Base-by-base conservation (phyloP, 2,329 filamentous ascomycete species). In the Furcasterigmium furcatum region DNA sequence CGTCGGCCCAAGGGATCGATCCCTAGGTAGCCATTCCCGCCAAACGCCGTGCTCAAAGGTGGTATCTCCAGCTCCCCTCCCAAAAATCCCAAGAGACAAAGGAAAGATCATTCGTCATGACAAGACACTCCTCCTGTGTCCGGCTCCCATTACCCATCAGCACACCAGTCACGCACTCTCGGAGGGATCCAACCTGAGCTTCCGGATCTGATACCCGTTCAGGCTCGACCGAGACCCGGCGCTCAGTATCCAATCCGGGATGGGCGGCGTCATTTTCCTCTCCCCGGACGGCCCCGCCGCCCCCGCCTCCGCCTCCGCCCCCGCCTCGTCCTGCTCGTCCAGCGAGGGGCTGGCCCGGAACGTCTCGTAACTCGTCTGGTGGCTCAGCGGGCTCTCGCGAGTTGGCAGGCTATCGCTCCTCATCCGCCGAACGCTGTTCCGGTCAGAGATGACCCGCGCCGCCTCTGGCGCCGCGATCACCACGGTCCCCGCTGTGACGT, bases 401-500 rank as follows among this genome's bases (percentile, higher is more conserved):
- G 66, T 64, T 0, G 75, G 71, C 16, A 79, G 56, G 57, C 77
- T 82, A 38, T 73, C 76, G 53, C 78, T 82, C 16, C 79, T 74
- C 62, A 80, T 74, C 30, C 78, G 71, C 38, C 73, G 68, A 39
- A 77, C 68, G 56, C 75, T 78, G 16, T 68, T 60, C 22, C 69
- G 71, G 44, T 80, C 74, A 9, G 74, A 70, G 36, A 90, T 79
- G 16, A 85, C 67, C 52, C 84, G 79, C 4, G 82, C 86, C 4
- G 82, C 83, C 34, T 83, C 77, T 1, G 86, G 86, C 3, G 86
- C 83, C 0, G 86, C 87, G 10, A 82, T 71, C 41, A 91, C 84
- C 14, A 84, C 74, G 0, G 87, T 91, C 1, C 85, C 84, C 0
- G 85, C 82, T 0, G 84, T 87, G 2, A 77, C 74, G 6, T 79